Percentiles rank a stretch among this genome's conserved stretches.
phyloP scores from a whole-genome alignment of 306 rosid species.

The Acacia confusa region DNA sequence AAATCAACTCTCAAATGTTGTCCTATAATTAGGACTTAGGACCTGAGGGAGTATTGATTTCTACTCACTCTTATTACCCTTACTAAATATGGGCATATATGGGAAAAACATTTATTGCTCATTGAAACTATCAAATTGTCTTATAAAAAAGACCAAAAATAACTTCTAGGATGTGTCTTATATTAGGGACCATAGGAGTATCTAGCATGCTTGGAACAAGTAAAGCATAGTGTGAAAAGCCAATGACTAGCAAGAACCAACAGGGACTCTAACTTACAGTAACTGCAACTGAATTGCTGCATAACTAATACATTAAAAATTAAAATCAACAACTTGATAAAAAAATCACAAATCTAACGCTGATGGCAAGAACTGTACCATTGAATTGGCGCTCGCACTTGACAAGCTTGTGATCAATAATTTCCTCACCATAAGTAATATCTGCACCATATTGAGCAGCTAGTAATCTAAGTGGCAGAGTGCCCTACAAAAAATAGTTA shows the following conservation, averaged over 20 bases:
- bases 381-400: slow-evolving; percentile 83
- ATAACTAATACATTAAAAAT: not conserved
- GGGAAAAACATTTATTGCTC: too few relatives aligned
- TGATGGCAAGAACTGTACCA: slow-evolving; percentile 45
- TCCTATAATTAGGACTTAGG: too few relatives aligned
- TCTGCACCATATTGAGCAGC: slow-evolving; percentile 90
- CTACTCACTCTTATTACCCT: too few relatives aligned
- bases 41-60: too few relatives aligned
- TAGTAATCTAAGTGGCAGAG: slow-evolving; percentile 77
- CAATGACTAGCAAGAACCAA: not conserved
- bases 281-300: not conserved
- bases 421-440: slow-evolving; percentile 81
- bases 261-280: not conserved
- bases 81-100: too few relatives aligned
- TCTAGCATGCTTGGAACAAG: not conserved
- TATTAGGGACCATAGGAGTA: too few relatives aligned
- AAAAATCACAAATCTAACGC: not conserved
- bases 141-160: too few relatives aligned
- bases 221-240: not conserved
- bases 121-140: too few relatives aligned
- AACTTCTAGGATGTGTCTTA: too few relatives aligned
- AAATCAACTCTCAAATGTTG: too few relatives aligned
- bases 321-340: not conserved
- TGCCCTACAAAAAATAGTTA: slow-evolving; percentile 54
- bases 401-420: slow-evolving; percentile 77